A percentile compares a stretch with the other conserved stretches of the same genome.
These are phyloP conservation scores for Carnegiea gigantea DNA, from an alignment of 179 eudicot species.

Conservation along the genomic window DNA sequence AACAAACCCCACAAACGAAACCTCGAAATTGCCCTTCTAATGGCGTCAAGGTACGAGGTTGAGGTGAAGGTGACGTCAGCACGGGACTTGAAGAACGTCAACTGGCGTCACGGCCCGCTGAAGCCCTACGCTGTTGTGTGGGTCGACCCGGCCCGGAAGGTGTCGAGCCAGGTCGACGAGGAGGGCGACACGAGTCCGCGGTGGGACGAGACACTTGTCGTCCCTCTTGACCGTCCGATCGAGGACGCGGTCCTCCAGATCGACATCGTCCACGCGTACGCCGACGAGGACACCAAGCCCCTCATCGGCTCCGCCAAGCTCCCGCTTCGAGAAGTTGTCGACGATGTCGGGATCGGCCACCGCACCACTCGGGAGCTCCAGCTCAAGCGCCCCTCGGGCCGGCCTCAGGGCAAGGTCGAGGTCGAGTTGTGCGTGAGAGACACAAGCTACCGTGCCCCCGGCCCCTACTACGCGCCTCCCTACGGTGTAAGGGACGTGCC, in stretches of 20 bases:
- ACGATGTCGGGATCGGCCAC: slow-evolving; percentile 50
- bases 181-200: slow-evolving; percentile 64
- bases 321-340: slow-evolving; percentile 50
- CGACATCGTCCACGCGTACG: slow-evolving; percentile 63
- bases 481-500: slow-evolving; percentile 50
- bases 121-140: slow-evolving; percentile 77
- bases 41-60: slow-evolving; percentile 49
- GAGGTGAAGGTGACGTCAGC: slow-evolving; percentile 60
- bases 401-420: slow-evolving; percentile 77
- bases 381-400: slow-evolving; percentile 78
- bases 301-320: slow-evolving; percentile 64
- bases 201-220: slow-evolving; percentile 53
- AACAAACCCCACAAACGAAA: neutral
- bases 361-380: slow-evolving; percentile 35
- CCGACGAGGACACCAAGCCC: slow-evolving; percentile 59
- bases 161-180: slow-evolving; percentile 52
- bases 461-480: slow-evolving; percentile 49
- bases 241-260: slow-evolving; percentile 52
- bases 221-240: slow-evolving; percentile 55
- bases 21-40: slow-evolving; percentile 11
- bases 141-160: slow-evolving; percentile 62
- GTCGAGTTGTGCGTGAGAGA: slow-evolving; percentile 45
- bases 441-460: slow-evolving; percentile 51
- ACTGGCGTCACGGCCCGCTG: slow-evolving; percentile 75
- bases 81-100: slow-evolving; percentile 76